Percentiles rank a stretch among this genome's conserved stretches.
These are phyloP conservation scores for Apiospora pterosperma DNA, from an alignment of 2,329 filamentous ascomycete species.

Conservation along the genomic window DNA sequence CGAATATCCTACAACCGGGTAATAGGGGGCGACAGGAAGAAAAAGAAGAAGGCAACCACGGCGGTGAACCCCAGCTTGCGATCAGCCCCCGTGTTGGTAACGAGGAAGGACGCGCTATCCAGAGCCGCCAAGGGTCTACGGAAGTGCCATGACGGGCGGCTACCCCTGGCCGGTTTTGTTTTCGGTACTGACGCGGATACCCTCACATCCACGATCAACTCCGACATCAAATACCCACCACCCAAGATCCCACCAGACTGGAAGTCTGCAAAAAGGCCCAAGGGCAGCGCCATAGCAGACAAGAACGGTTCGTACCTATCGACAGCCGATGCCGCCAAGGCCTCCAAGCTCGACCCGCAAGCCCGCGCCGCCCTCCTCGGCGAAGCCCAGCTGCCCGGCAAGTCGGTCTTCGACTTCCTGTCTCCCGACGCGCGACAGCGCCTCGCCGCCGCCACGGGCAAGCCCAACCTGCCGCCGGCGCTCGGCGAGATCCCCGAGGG, in stretches of 20 bases:
- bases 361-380: slow-evolving; percentile 77
- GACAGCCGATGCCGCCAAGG: slow-evolving; percentile 72
- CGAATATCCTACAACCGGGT: slow-evolving; percentile 82
- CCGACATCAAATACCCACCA: slow-evolving; percentile 52
- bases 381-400: slow-evolving; percentile 77
- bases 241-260: slow-evolving; percentile 71
- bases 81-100: slow-evolving; percentile 71
- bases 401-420: slow-evolving; percentile 94
- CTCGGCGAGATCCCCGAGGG: slow-evolving; percentile 69
- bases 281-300: slow-evolving; percentile 15
- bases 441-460: slow-evolving; percentile 73
- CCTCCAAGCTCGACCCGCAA: slow-evolving; percentile 71
- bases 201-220: slow-evolving; percentile 40
- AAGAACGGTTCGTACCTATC: slow-evolving; percentile 52
- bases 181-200: slow-evolving; percentile 55
- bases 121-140: slow-evolving; percentile 47
- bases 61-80: slow-evolving; percentile 61
- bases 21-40: slow-evolving; percentile 77
- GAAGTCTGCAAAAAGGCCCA: slow-evolving; percentile 57
- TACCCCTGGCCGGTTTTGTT: slow-evolving; percentile 74
- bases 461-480: slow-evolving; percentile 71
- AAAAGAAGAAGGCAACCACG: slow-evolving; percentile 48
- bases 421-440: slow-evolving; percentile 73
- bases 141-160: slow-evolving; percentile 78
- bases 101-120: slow-evolving; percentile 53